Percentiles rank a stretch among this genome's conserved stretches.
phyloP scores from a whole-genome alignment of 495 filamentous ascomycete species.

The Xylaria flabelliformis region DNA sequence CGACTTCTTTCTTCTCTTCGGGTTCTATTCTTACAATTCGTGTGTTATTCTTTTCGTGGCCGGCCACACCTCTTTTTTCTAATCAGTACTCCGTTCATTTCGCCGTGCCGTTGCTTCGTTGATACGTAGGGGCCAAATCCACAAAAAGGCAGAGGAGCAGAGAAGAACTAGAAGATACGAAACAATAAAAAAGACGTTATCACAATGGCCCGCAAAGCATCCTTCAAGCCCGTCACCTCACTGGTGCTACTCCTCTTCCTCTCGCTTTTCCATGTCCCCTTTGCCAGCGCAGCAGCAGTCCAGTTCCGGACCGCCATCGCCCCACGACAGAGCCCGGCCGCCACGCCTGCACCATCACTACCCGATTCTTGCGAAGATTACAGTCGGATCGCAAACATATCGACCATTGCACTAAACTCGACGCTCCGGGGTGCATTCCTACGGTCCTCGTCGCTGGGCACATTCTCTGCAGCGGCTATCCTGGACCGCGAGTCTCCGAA shows the following conservation, averaged over 20 bases:
- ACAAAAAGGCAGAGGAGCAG: neutral
- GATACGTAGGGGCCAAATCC: conserved; percentile 18
- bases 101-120: conserved; percentile 11
- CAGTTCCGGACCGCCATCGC: conserved; percentile 19
- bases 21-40: neutral
- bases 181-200: conserved; percentile 1
- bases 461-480: conserved; percentile 35
- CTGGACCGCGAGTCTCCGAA: conserved; percentile 36
- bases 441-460: conserved; percentile 38
- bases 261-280: conserved; percentile 12
- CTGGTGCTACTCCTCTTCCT: conserved; percentile 15
- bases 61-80: conserved; percentile 21
- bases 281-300: conserved; percentile 20
- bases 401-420: conserved; percentile 40
- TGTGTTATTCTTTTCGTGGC: conserved; percentile 14
- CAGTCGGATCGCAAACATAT: conserved; percentile 35
- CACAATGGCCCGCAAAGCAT: conserved; percentile 12
- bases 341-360: conserved; percentile 6
- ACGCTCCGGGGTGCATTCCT: conserved; percentile 43
- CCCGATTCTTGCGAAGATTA: conserved; percentile 38
- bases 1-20: conserved; percentile 10
- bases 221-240: conserved; percentile 12
- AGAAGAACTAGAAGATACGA: neutral
- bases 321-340: conserved; percentile 18
- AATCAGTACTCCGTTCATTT: conserved; percentile 2